Base-by-base conservation (phyloP, 176 grass and related monocot species). In the Oropetium thomaeum region DNA sequence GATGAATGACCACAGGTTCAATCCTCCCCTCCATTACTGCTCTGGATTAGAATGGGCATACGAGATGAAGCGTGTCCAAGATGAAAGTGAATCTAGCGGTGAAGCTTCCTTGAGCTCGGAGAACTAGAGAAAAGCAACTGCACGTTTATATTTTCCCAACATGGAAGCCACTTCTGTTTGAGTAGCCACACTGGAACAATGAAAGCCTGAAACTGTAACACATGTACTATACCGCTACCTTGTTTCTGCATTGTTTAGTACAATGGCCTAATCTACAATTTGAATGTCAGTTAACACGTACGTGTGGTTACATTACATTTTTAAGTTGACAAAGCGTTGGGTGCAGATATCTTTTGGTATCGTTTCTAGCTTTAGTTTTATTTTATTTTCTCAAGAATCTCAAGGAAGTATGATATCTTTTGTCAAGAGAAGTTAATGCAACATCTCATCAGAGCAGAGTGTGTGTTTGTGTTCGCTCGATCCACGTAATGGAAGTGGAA, bases 21-120 rank as follows among this genome's bases (percentile, higher is more conserved):
- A 99, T 67, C 96, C 91, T 23, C 96, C 96, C 7, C 87, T 99
- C 32, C 96, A 99, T 98, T 99, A 99, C 82, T 99, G 96, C 84
- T 88, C 91, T 16, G 96, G 96, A 17, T 72, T 99, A 19, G 91
- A 99, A 55, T 99, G 96, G 96, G 96, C 96, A 5, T 99, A 99
- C 0, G 96, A 99, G 80, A 90, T 99, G 30, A 99, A 99, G 79
- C 91, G 59, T 47, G 43, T 83, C 78, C 91, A 85, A 55, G 87
- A 90, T 0, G 76, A 87, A 54, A 78, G 81, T 0, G 73, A 87
- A 32, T 89, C 69, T 0, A 43, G 48, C 0, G 41, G 78, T 0
- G 91, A 89, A 8, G 71, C 78, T 69, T 82, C 79, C 30, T 79
- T 38, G 41, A 90, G 84, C 70, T 93, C 84, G 0, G 87, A 87